Conservation (phyloP, 108 stramenopile genomes). For the Skeletonema potamos region DNA sequence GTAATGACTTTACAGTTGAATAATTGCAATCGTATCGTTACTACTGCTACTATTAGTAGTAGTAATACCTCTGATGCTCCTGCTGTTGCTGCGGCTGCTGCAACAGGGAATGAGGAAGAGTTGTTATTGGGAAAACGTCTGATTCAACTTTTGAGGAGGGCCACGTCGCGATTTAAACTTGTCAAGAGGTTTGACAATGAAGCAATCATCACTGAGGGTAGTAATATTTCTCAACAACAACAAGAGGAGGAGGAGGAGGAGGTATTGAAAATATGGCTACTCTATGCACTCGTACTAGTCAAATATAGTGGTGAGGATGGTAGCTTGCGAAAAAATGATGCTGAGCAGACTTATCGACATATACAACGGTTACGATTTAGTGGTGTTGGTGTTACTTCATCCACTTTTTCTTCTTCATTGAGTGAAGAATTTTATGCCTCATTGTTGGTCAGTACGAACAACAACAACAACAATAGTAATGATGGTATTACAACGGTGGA, state of each 20-base stretch:
- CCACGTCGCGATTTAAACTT: constrained; percentile 66
- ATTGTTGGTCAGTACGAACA: not conserved
- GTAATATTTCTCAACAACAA: not conserved
- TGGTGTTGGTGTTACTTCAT: not conserved
- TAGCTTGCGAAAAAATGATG: not conserved
- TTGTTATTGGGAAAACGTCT: constrained; percentile 32
- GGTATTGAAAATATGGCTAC: constrained; percentile 67
- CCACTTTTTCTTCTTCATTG: not conserved
- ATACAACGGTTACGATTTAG: constrained; percentile 34
- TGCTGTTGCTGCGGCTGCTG: constrained; percentile 34
- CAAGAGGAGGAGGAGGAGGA: not conserved
- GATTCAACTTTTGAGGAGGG: constrained; percentile 67
- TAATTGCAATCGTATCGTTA: not conserved
- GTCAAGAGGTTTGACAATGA: not conserved
- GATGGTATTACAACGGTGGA: constrained; percentile 5
- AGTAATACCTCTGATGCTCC: constrained; percentile 16
- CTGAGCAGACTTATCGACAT: constrained; percentile 22
- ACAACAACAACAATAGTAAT: not conserved
- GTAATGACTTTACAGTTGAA: not conserved
- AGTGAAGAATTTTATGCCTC: constrained; percentile 12
- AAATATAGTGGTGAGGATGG: not conserved
- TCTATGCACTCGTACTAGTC: constrained; percentile 48
- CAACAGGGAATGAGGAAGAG: not conserved
- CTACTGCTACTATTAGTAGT: not conserved
- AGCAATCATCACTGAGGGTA: not conserved